Evolutionary conservation across 306 rosid genomes (phyloP).

Genomic region (Neltuma alba): DNA sequence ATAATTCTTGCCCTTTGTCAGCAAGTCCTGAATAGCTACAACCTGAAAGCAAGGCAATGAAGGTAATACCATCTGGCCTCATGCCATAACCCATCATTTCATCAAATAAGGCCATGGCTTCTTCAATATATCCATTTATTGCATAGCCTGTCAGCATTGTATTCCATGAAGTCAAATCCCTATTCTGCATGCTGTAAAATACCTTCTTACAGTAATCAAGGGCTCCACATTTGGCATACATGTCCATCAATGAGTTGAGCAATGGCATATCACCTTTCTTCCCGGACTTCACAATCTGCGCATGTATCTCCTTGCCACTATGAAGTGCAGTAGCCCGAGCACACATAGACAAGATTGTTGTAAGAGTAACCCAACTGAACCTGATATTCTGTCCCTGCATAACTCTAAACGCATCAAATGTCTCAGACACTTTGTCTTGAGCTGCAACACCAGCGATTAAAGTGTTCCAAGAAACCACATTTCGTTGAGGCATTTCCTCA

Average conservation of each 20-base stretch:
- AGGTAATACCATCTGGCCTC: conserved; percentile 53
- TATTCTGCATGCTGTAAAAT: conserved; percentile 45
- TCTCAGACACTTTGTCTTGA: conserved; percentile 38
- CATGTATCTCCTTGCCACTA: conserved; percentile 67
- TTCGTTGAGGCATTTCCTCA: conserved; percentile 62
- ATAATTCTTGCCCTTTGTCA: conserved; percentile 46
- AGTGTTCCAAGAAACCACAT: conserved; percentile 68
- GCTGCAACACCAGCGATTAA: conserved; percentile 47
- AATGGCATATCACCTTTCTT: conserved; percentile 51
- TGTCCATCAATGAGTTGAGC: conserved; percentile 58
- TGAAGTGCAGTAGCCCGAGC: conserved; percentile 54
- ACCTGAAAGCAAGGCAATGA: conserved; percentile 60
- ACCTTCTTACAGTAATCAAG: conserved; percentile 52
- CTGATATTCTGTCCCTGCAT: conserved; percentile 57
- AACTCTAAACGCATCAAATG: conserved; percentile 46
- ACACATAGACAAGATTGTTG: conserved; percentile 48
- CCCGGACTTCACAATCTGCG: conserved; percentile 58
- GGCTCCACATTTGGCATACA: conserved; percentile 72
- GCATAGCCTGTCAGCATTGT: conserved; percentile 59
- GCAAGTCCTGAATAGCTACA: conserved; percentile 60
- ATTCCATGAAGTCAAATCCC: conserved; percentile 67
- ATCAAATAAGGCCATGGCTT: conserved; percentile 48
- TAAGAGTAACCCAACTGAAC: conserved; percentile 67
- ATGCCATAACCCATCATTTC: conserved; percentile 42
- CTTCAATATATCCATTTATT: conserved; percentile 51